Evolutionary conservation across 2,329 filamentous ascomycete species (phyloP).

Genomic region (Alternaria brassicae): DNA sequence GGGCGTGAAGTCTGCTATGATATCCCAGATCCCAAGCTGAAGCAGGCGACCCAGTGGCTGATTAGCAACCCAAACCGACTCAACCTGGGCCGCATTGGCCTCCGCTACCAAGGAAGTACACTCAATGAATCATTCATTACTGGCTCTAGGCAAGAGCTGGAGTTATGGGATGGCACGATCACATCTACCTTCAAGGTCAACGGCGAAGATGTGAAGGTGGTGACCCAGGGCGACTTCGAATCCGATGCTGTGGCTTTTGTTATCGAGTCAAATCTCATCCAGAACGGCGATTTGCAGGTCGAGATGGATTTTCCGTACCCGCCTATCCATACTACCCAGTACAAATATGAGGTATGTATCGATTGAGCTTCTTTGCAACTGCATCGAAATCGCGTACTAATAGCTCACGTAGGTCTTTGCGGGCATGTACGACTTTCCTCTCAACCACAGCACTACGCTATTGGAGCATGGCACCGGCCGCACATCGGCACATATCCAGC

Average conservation of each 20-base stretch:
- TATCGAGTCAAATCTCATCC: conserved; percentile 54
- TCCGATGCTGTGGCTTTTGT: conserved; percentile 56
- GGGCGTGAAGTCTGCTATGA: conserved; percentile 53
- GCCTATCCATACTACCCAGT: conserved; percentile 40
- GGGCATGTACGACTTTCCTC: conserved; percentile 58
- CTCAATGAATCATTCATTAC: conserved; percentile 20
- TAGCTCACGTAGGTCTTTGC: conserved; percentile 58
- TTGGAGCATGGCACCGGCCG: conserved; percentile 27
- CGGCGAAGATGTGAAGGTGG: conserved; percentile 50
- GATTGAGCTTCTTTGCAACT: neutral
- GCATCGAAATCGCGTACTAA: neutral
- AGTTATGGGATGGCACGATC: conserved; percentile 59
- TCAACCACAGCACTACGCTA: conserved; percentile 54
- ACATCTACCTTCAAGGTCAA: conserved; percentile 56
- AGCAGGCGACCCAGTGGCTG: conserved; percentile 58
- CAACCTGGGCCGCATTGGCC: conserved; percentile 58
- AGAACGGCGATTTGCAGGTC: conserved; percentile 50
- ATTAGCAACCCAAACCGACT: conserved; percentile 61
- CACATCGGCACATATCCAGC: conserved; percentile 52
- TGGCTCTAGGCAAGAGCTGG: conserved; percentile 50
- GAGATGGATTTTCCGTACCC: conserved; percentile 62
- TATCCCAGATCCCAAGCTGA: conserved; percentile 50
- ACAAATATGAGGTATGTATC: conserved; percentile 33
- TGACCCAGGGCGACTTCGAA: conserved; percentile 55
- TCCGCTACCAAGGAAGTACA: conserved; percentile 51